Base-by-base conservation (phyloP, 169 alveolate genomes). In the Plasmodium cynomolgi region DNA sequence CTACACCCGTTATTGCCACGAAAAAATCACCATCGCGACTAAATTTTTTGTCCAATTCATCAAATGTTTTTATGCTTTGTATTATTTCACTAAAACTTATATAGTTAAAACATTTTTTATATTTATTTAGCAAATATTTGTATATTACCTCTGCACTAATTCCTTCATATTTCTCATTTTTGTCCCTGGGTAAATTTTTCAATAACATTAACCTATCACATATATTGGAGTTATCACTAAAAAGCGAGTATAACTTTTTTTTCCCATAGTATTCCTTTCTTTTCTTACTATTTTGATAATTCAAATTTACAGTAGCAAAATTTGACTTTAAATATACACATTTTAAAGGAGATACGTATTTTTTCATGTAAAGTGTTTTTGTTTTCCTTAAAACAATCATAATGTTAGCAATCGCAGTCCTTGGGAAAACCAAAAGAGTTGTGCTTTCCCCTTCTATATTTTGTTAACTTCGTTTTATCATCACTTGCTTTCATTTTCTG, bases 111-210 rank as follows among this genome's bases (percentile, higher is more conserved):
- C 86, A 77, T 86, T 86, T 74, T 31, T 86, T 86, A 58, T 75
- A 86, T 86, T 86, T 81, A 75, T 56, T 77, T 23, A 86, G 81
- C 85, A 86, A 71, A 58, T 86, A 86, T 86, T 75, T 86, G 81
- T 86, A 86, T 31, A 86, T 73, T 33, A 33, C 37, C 31, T 86
- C 29, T 56, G 50, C 81, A 34, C 81, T 50, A 26, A 86, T 75
- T 75, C 62, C 58, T 86, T 86, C 93, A 86, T 26, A 29, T 50
- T 86, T 75, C 31, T 33, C 86, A 86, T 37, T 33, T 86, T 56
- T 86, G 34, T 75, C 73, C 50, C 81, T 86, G 26, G 79, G 93
- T 86, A 71, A 56, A 37, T 75, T 86, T 75, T 86, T 86, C 62
- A 86, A 71, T 86, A 86, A 33, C 68, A 39, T 26, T 77, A 86